Evolutionary conservation across 805 yeast genomes (phyloP).

Genomic region (Clavispora vitiphila): DNA sequence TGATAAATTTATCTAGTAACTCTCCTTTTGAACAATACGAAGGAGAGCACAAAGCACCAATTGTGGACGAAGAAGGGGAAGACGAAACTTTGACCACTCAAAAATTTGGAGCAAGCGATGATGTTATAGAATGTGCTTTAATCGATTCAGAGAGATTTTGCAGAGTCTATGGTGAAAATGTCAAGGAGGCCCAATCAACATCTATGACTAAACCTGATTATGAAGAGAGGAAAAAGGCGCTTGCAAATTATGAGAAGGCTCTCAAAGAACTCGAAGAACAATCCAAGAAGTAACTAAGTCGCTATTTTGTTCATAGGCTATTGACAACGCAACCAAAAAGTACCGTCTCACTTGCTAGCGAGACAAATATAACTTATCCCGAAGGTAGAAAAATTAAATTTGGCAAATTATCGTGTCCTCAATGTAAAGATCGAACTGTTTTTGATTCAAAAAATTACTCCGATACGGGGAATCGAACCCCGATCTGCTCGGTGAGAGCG

Average conservation of each 20-base stretch:
- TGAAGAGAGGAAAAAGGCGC: neutral
- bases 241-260: neutral
- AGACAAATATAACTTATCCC: too few species aligned
- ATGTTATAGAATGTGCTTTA: neutral
- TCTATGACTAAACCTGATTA: too few species aligned
- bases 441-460: conserved; percentile 11
- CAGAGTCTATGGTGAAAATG: neutral
- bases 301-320: too few species aligned
- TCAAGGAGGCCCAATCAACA: too few species aligned
- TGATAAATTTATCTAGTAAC: neutral
- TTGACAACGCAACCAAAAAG: too few species aligned
- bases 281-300: too few species aligned
- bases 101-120: neutral
- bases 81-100: neutral
- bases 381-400: too few species aligned
- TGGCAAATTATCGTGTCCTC: too few species aligned
- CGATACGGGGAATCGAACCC: conserved; percentile 19
- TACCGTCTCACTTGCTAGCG: too few species aligned
- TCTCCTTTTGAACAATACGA: neutral
- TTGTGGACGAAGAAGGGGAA: neutral
- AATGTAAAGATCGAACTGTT: too few species aligned
- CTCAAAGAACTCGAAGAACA: neutral
- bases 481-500: conserved; percentile 21
- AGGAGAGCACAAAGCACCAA: neutral
- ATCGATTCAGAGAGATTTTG: neutral